A percentile compares a stretch with the other conserved stretches of the same genome.
Evolutionary conservation across 108 stramenopile species (phyloP).

Genomic region (Pseudonitzschia multistriata): DNA sequence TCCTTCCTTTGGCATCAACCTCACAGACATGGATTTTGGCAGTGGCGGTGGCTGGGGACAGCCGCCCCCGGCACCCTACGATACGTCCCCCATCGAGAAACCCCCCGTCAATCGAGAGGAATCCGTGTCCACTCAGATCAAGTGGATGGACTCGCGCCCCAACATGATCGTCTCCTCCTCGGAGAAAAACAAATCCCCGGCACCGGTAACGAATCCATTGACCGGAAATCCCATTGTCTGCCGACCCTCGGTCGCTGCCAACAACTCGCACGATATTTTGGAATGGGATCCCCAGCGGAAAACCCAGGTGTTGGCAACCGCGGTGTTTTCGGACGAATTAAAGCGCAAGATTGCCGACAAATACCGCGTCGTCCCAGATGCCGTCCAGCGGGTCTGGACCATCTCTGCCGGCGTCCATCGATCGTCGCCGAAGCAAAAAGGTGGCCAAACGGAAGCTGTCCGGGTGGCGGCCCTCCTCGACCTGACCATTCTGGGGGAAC

Average conservation of each 20-base stretch:
- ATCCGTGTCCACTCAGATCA: constrained; percentile 8
- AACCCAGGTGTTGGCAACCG: constrained; percentile 44
- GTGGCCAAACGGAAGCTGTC: constrained; percentile 41
- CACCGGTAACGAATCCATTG: constrained; percentile 62
- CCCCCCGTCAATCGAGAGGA: constrained; percentile 25
- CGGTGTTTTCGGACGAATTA: constrained; percentile 54
- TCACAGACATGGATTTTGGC: not conserved
- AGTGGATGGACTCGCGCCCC: constrained; percentile 1
- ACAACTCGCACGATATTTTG: constrained; percentile 22
- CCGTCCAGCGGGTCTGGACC: constrained; percentile 49
- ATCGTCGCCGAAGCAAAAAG: constrained; percentile 11
- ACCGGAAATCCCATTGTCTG: constrained; percentile 70
- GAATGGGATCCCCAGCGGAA: constrained; percentile 48
- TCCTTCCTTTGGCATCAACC: constrained; percentile 15
- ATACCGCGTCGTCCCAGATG: constrained; percentile 39
- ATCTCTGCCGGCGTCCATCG: constrained; percentile 68
- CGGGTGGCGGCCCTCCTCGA: constrained; percentile 65
- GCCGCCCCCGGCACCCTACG: constrained; percentile 19
- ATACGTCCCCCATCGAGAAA: constrained; percentile 36
- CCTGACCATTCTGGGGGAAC: constrained; percentile 29
- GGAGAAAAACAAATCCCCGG: not conserved
- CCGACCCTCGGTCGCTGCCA: constrained; percentile 5
- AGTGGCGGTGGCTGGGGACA: not conserved
- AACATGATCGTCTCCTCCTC: constrained; percentile 11
- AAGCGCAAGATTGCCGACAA: constrained; percentile 44